Base-by-base conservation (phyloP, 306 rosid genomes). In the Malus orientalis region DNA sequence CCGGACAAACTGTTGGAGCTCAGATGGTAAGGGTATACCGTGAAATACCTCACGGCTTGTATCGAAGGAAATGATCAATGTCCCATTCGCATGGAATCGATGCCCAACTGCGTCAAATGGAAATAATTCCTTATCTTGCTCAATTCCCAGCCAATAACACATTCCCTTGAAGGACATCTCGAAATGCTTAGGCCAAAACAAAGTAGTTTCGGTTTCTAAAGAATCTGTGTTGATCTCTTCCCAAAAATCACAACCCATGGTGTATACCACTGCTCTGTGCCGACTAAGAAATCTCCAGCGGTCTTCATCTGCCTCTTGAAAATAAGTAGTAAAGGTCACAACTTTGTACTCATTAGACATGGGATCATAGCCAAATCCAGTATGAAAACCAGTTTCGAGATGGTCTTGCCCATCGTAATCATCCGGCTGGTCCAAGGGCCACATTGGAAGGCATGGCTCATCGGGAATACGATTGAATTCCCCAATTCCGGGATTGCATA, bases 91-190 rank as follows among this genome's bases (percentile, higher is more conserved):
- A 6, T 3, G 4, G 22, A 12, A 23, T 12, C 1, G 58, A 4
- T 0, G 0, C 4, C 1, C 58, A 23, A 1, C 2, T 10, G 1
- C 0, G 6, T 4, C 18, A 45, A 45, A 45, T 45, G 53, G 53
- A 13, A 45, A 4, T 45, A 45, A 45, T 45, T 32, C 36, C 36
- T 32, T 32, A 32, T 32, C 36, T 32, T 32, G 36, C 57, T 40
- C 77, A 36, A 16, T 8, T 22, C 71, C 51, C 67, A 2, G n/a
- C 76, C 76, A 73, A 59, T 57, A 73, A 40, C 76, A 73, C 20
- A 12, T 44, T 23, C n/a, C 68, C 47, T 73, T 33, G 32, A n/a
- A 72, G 29, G 38, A 44, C 19, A 72, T 12, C n/a, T 57, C 19
- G 19, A 40, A 67, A 0, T 1, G 0, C 18, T 67, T 11, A 1